A percentile compares a stretch with the other conserved stretches of the same genome.
These are phyloP conservation scores for Macrotyloma uniflorum DNA, from an alignment of 306 rosid genomes.

Conservation along the genomic window DNA sequence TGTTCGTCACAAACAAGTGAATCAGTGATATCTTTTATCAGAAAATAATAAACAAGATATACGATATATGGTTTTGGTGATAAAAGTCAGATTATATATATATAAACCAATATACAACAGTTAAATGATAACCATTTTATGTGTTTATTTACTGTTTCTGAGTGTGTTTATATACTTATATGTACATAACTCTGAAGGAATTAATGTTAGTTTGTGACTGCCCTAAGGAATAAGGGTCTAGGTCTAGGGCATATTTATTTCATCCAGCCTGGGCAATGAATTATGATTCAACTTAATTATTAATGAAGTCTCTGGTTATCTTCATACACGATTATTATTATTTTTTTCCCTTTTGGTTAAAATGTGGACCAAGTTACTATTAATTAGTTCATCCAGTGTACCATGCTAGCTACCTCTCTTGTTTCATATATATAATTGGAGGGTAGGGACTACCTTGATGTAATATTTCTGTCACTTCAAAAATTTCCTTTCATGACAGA, in stretches of 20 bases:
- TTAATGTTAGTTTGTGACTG: not conserved
- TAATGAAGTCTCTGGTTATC: constrained; percentile 13
- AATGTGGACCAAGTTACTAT: constrained; percentile 35
- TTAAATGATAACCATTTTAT: too few species aligned
- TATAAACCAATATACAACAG: too few species aligned
- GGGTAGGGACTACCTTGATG: constrained; percentile 43
- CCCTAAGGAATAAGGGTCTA: not conserved
- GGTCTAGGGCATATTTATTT: not conserved
- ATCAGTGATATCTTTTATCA: too few species aligned
- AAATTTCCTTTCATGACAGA: constrained; percentile 30
- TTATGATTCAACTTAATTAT: constrained; percentile 29
- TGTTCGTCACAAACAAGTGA: too few species aligned
- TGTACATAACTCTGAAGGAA: not conserved
- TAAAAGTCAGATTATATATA: too few species aligned
- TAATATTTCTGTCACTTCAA: constrained; percentile 32
- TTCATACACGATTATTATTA: not conserved
- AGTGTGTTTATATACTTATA: not conserved
- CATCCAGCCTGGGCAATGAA: constrained; percentile 16
- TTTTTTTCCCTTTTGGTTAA: constrained; percentile 11
- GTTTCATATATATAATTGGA: constrained; percentile 38
- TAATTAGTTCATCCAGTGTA: not conserved
- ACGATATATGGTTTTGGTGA: too few species aligned
- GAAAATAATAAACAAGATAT: too few species aligned
- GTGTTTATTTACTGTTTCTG: too few species aligned
- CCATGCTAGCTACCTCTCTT: not conserved